Percentiles rank a stretch among this genome's conserved stretches.
phyloP scores from a whole-genome alignment of 257 asterid genomes.

The Vinca minor region DNA sequence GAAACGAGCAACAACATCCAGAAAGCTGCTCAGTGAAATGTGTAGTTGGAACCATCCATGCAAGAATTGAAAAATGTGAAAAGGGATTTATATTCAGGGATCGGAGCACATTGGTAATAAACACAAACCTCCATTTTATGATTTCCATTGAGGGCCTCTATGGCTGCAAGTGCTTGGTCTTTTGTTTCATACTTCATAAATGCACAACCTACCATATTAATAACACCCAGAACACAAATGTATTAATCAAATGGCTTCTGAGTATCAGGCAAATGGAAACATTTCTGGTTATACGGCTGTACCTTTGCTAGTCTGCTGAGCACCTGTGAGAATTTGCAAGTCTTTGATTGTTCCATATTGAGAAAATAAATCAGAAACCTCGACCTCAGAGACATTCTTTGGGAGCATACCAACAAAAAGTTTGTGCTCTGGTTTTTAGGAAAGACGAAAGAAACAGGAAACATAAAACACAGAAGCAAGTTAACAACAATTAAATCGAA shows the following conservation, averaged over 20 bases:
- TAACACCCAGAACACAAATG: slow-evolving; percentile 2
- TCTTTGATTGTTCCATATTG: slow-evolving; percentile 76
- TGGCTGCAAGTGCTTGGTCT: slow-evolving; percentile 86
- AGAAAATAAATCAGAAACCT: slow-evolving; percentile 74
- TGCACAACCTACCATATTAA: slow-evolving; percentile 66
- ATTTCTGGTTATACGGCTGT: slow-evolving; percentile 3
- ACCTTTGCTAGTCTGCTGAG: slow-evolving; percentile 95
- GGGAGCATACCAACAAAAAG: slow-evolving; percentile 97
- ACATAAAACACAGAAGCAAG: not conserved
- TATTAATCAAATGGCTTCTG: slow-evolving; percentile 2
- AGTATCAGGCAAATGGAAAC: not conserved
- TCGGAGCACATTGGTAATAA: slow-evolving; percentile 9
- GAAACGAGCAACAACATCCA: not conserved
- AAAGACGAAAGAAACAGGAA: slow-evolving; percentile 12
- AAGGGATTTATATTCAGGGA: not conserved
- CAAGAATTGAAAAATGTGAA: not conserved
- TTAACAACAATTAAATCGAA: not conserved
- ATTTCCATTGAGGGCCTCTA: slow-evolving; percentile 82
- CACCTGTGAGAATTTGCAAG: slow-evolving; percentile 83
- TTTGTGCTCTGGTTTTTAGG: slow-evolving; percentile 65
- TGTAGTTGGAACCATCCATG: not conserved
- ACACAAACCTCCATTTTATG: slow-evolving; percentile 90
- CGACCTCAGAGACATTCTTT: slow-evolving; percentile 74
- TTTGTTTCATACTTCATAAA: slow-evolving; percentile 81
- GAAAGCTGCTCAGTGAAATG: not conserved